Evolutionary conservation across 2,329 filamentous ascomycete genomes (phyloP).

Genomic region (Rutstroemia sp.): DNA sequence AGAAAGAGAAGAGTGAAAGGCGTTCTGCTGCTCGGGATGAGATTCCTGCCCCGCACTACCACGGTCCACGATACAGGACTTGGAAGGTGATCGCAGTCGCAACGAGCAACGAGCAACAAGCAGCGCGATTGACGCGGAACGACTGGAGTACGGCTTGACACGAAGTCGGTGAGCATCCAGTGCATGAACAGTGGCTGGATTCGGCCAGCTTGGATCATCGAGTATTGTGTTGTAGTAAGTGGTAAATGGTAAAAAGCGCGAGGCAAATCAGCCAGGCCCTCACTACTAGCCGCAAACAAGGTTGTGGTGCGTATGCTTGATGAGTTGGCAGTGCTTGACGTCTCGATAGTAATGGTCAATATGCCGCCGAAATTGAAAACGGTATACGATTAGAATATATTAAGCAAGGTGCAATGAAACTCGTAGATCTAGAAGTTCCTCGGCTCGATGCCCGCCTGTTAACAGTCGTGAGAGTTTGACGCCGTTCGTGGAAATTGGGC

Average conservation of each 20-base stretch:
- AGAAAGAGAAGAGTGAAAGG: slow-evolving; percentile 2
- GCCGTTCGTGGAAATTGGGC: neutral
- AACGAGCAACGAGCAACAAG: slow-evolving; percentile 11
- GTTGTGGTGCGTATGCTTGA: slow-evolving; percentile 41
- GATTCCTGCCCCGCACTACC: slow-evolving; percentile 27
- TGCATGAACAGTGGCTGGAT: slow-evolving; percentile 31
- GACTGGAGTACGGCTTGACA: slow-evolving; percentile 32
- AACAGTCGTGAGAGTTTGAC: too few relatives aligned
- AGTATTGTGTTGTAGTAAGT: slow-evolving; percentile 10
- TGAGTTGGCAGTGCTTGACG: slow-evolving; percentile 35
- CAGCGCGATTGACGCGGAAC: slow-evolving; percentile 24
- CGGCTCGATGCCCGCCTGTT: neutral
- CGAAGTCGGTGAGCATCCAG: slow-evolving; percentile 31
- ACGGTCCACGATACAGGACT: slow-evolving; percentile 19
- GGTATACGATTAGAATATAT: slow-evolving; percentile 29
- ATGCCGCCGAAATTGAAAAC: slow-evolving; percentile 36
- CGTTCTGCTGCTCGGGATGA: slow-evolving; percentile 6
- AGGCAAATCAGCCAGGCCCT: slow-evolving; percentile 22
- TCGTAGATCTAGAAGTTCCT: slow-evolving; percentile 10
- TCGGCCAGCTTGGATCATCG: slow-evolving; percentile 15
- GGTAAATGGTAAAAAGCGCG: slow-evolving; percentile 21
- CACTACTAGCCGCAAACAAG: slow-evolving; percentile 28
- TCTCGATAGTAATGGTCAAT: slow-evolving; percentile 36
- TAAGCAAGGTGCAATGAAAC: slow-evolving; percentile 20
- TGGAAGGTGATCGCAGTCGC: neutral